These are phyloP conservation scores for Trametes hirsuta DNA, from an alignment of 1,284 basidiomycete genomes.

Conservation along the genomic window DNA sequence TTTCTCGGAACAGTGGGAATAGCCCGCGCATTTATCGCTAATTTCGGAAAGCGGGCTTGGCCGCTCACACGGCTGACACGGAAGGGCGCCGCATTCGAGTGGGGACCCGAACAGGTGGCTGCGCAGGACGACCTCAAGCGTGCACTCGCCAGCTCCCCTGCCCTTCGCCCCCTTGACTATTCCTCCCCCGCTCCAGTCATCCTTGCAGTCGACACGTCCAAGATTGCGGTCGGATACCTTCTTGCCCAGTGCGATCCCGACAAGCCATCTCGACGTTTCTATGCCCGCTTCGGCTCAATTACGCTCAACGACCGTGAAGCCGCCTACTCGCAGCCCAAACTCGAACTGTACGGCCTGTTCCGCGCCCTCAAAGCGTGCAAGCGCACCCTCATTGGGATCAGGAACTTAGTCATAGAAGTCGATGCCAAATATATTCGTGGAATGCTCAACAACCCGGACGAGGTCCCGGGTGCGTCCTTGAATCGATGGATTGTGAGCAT, in stretches of 20 bases:
- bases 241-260: slow-evolving; percentile 34
- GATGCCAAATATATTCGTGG: slow-evolving; percentile 37
- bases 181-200: slow-evolving; percentile 41
- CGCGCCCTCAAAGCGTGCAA: slow-evolving; percentile 32
- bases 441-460: slow-evolving; percentile 47
- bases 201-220: slow-evolving; percentile 39
- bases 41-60: slow-evolving; percentile 20
- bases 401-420: slow-evolving; percentile 41
- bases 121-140: slow-evolving; percentile 31
- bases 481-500: slow-evolving; percentile 47
- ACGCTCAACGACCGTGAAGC: slow-evolving; percentile 40
- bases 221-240: slow-evolving; percentile 38
- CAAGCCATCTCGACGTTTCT: slow-evolving; percentile 10
- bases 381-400: slow-evolving; percentile 39
- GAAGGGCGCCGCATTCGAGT: slow-evolving; percentile 25
- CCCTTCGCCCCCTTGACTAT: slow-evolving; percentile 52
- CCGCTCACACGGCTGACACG: slow-evolving; percentile 30
- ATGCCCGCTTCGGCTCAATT: slow-evolving; percentile 30
- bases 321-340: slow-evolving; percentile 44
- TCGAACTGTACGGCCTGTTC: slow-evolving; percentile 45
- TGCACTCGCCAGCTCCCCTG: slow-evolving; percentile 22
- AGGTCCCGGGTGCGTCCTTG: slow-evolving; percentile 38
- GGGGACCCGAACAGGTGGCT: slow-evolving; percentile 24
- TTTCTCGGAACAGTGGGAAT: slow-evolving; percentile 29
- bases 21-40: slow-evolving; percentile 21